Percentiles rank a stretch among this genome's conserved stretches.
Evolutionary conservation across 192 early-diverging fungal species (phyloP).

Genomic region (Backusella sp.): DNA sequence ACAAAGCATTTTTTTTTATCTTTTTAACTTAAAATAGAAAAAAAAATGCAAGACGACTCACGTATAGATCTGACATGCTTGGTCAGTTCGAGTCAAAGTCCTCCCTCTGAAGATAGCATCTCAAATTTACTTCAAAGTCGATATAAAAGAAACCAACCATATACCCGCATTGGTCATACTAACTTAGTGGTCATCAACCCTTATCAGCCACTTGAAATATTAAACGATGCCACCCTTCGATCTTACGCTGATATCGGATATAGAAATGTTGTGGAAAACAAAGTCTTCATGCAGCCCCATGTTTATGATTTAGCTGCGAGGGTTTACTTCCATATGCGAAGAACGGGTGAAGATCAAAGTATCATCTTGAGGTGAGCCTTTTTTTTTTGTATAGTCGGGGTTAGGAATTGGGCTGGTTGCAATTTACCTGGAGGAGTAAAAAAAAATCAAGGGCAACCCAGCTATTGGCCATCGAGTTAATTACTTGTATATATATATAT

Average conservation of each 20-base stretch:
- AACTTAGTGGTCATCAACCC: slow-evolving; percentile 58
- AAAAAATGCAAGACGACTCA: slow-evolving; percentile 36
- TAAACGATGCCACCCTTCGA: slow-evolving; percentile 52
- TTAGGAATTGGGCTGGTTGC: slow-evolving; percentile 4
- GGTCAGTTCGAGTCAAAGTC: slow-evolving; percentile 3
- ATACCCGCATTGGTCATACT: slow-evolving; percentile 51
- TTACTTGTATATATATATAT: background rate
- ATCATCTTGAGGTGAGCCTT: slow-evolving; percentile 60
- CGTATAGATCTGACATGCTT: slow-evolving; percentile 34
- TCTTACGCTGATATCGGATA: slow-evolving; percentile 57
- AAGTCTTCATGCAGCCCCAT: slow-evolving; percentile 55
- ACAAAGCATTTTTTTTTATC: slow-evolving; percentile 7
- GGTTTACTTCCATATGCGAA: slow-evolving; percentile 71
- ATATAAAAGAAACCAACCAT: slow-evolving; percentile 53
- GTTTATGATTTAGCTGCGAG: slow-evolving; percentile 68
- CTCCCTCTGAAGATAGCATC: slow-evolving; percentile 51
- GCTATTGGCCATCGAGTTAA: background rate
- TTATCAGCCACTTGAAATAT: slow-evolving; percentile 44
- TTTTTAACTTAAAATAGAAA: slow-evolving; percentile 8
- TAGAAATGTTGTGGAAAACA: slow-evolving; percentile 39
- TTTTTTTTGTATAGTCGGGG: slow-evolving; percentile 12
- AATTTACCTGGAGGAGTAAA: background rate
- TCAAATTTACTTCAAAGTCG: slow-evolving; percentile 41
- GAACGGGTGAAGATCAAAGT: slow-evolving; percentile 73
- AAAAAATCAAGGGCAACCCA: slow-evolving; percentile 9